These are phyloP conservation scores for Umbilicus rupestris DNA, from an alignment of 164 flowering plant genomes.

Conservation along the genomic window DNA sequence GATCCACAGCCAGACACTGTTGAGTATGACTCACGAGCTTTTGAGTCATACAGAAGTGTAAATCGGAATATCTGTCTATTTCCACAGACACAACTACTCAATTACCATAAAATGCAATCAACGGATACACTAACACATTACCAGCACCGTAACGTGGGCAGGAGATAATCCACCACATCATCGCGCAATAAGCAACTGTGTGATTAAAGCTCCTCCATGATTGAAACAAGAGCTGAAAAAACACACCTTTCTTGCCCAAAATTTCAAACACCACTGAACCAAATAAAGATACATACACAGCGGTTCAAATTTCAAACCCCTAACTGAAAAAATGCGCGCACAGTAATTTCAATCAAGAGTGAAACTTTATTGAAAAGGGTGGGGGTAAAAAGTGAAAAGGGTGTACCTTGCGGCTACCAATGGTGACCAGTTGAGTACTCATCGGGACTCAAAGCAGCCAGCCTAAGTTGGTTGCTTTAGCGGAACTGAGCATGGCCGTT, in stretches of 20 bases:
- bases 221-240: background rate
- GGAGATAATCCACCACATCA: background rate
- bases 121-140: background rate
- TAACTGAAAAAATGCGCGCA: background rate
- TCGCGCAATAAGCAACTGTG: background rate
- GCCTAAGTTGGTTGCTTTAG: background rate
- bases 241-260: background rate
- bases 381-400: background rate
- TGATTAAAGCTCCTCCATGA: background rate
- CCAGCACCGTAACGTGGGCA: constrained; percentile 2
- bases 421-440: background rate
- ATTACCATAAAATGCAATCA: background rate
- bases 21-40: too few species aligned
- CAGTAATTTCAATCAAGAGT: background rate
- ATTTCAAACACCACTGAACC: background rate
- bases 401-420: background rate
- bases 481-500: background rate
- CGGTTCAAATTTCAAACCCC: background rate
- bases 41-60: too few species aligned
- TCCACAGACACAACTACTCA: background rate
- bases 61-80: too few species aligned
- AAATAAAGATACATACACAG: background rate
- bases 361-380: background rate
- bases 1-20: too few species aligned
- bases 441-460: background rate